Base-by-base conservation (phyloP, 2,329 filamentous ascomycete genomes). In the Beauveria bassiana region DNA sequence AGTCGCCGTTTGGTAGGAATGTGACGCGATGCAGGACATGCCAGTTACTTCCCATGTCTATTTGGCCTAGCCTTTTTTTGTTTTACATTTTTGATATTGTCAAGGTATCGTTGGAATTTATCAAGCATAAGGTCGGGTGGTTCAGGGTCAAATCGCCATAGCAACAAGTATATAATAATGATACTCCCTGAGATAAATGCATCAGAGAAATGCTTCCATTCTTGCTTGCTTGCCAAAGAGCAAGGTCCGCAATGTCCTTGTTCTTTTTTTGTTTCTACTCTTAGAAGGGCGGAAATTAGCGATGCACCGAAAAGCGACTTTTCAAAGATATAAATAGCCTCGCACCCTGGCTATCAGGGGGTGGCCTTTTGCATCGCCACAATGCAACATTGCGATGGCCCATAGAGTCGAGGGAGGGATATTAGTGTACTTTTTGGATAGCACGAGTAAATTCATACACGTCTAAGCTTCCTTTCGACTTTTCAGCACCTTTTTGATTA, bases 161-260 rank as follows among this genome's bases (percentile, higher is more conserved):
- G 50, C 49, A 60, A 47, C 28, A 54, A 54, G 57, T 52, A 59
- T 26, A 59, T 59, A 59, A 59, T 59, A 52, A 59, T 52, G 57
- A 59, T 52, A 59, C 52, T 47, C 57, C 16, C 14, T 50, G 56
- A 22, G 20, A 40, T 7, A 49, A 28, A 12, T 49, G 3, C 34
- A 40, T 22, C 12, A 53, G 20, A 28, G 16, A 49, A 14, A 28
- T 28, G 46, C 22, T 28, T 16, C 12, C 46, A 8, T 14, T 16
- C 34, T 38, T 38, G 34, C 14, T 38, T 14, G 12, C 34, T 16
- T 38, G 12, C 14, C 12, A 38, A 38, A 38, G 34, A 38, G 14
- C 34, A 38, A 16, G 34, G 34, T 6, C 6, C 34, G 6, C 34
- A 14, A 38, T 38, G 12, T 6, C 14, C 34, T 38, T 16, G 12